These are phyloP conservation scores for Haematococcus lacustris DNA, from an alignment of 139 green algal species.

Conservation along the genomic window DNA sequence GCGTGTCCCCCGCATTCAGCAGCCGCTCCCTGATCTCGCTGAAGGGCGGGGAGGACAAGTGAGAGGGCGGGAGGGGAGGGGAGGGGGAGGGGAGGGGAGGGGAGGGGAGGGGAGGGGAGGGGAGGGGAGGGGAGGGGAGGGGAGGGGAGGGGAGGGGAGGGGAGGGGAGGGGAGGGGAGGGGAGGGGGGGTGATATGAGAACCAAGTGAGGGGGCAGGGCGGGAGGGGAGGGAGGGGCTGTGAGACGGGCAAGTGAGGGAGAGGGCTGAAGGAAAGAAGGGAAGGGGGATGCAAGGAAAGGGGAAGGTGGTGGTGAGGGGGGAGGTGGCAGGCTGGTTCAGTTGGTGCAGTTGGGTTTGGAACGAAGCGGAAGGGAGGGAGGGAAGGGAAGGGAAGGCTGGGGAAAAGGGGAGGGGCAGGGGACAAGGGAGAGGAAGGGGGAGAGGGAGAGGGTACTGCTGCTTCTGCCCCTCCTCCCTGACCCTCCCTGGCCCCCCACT, in stretches of 20 bases:
- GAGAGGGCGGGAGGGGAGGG: background rate
- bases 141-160: background rate
- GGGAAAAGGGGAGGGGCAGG: too few species aligned
- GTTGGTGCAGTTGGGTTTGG: too few species aligned
- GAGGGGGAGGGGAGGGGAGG: background rate
- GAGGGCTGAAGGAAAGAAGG: background rate
- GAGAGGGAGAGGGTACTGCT: too few species aligned
- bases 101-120: background rate
- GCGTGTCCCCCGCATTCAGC: constrained; percentile 47
- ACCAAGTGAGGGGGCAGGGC: background rate
- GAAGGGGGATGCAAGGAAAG: background rate
- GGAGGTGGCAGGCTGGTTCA: too few species aligned
- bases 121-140: background rate
- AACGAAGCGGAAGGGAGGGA: background rate
- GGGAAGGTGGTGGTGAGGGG: too few species aligned
- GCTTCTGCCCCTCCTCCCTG: too few species aligned
- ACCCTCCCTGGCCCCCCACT: too few species aligned
- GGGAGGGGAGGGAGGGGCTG: too few species aligned
- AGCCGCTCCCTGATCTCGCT: constrained; percentile 57
- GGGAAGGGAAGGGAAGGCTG: background rate
- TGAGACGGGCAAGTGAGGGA: background rate
- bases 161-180: background rate
- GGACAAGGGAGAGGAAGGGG: too few species aligned
- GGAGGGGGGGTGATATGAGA: background rate
- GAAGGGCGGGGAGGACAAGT: constrained; percentile 22